Conservation (phyloP, 148 eudicot genomes). For the Simmondsia chinensis region DNA sequence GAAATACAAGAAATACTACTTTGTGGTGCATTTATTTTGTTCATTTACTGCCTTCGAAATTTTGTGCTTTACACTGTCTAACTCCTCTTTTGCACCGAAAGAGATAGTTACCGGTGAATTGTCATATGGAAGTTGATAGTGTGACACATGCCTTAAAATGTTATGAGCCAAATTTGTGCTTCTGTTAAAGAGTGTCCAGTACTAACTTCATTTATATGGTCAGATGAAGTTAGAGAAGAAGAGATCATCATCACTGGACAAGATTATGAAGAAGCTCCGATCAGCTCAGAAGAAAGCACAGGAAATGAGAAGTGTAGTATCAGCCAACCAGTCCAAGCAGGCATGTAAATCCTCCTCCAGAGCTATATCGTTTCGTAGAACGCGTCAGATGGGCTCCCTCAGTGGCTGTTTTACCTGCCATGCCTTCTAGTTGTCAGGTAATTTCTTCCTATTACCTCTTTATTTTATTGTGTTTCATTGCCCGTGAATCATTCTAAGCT, state of each 20-base stretch:
- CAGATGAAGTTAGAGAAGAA: conserved; percentile 97
- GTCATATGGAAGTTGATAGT: too few species aligned
- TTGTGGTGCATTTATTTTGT: too few species aligned
- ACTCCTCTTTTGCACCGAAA: too few species aligned
- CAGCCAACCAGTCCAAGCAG: conserved; percentile 32
- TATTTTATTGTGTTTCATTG: too few species aligned
- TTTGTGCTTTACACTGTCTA: too few species aligned
- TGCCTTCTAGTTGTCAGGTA: conserved; percentile 40
- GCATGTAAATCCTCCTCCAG: conserved; percentile 32
- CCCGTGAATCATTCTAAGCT: too few species aligned
- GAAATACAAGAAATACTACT: too few species aligned
- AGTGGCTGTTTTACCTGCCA: conserved; percentile 92
- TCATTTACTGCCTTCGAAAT: too few species aligned
- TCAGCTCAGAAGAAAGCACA: conserved; percentile 92
- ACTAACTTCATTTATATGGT: conserved; percentile 11
- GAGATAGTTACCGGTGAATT: too few species aligned
- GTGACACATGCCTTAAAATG: neutral
- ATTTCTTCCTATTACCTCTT: neutral
- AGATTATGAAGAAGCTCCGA: conserved; percentile 79
- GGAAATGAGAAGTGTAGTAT: conserved; percentile 59
- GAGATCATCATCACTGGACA: conserved; percentile 92
- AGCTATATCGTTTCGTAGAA: conserved; percentile 34
- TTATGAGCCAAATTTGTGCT: neutral
- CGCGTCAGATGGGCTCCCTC: conserved; percentile 61
- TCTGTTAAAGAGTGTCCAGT: too few species aligned